A percentile compares a stretch with the other conserved stretches of the same genome.
phyloP scores from a whole-genome alignment of 441 rosid species.

The Gossypium gossypioides region DNA sequence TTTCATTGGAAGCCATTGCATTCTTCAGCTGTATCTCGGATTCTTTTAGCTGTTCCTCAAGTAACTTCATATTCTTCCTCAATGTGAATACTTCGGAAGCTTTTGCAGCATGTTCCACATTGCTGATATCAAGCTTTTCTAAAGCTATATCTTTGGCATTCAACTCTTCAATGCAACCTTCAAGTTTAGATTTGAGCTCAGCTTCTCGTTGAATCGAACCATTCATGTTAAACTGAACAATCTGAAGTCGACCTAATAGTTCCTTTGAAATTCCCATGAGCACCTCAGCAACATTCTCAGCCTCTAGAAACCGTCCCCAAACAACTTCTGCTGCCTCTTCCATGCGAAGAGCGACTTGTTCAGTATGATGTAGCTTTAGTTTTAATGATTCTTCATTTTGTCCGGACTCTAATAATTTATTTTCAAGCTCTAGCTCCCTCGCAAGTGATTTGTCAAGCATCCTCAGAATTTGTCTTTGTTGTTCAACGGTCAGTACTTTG shows the following conservation, averaged over 20 bases:
- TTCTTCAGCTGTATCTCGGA: constrained; percentile 37
- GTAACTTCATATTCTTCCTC: constrained; percentile 40
- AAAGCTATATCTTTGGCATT: constrained; percentile 39
- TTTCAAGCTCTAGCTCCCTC: constrained; percentile 70
- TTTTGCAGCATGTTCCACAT: constrained; percentile 27
- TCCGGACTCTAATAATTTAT: constrained; percentile 42
- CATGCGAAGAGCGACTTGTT: constrained; percentile 70
- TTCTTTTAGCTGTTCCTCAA: constrained; percentile 51
- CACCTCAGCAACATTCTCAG: constrained; percentile 78
- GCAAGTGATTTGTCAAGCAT: constrained; percentile 73
- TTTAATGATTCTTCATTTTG: constrained; percentile 72
- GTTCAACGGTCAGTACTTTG: constrained; percentile 38
- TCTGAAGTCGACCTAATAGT: constrained; percentile 49
- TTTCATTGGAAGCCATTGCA: constrained; percentile 41
- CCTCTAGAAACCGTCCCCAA: constrained; percentile 87
- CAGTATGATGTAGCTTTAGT: constrained; percentile 61
- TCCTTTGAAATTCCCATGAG: constrained; percentile 83
- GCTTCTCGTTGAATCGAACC: constrained; percentile 54
- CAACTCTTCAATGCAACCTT: constrained; percentile 33
- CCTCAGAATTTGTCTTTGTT: constrained; percentile 49
- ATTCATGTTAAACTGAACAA: constrained; percentile 59
- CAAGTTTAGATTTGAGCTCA: constrained; percentile 43
- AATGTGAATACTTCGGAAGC: constrained; percentile 46
- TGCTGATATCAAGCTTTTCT: constrained; percentile 41
- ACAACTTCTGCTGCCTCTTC: constrained; percentile 91